phyloP scores from a whole-genome alignment of 1,139 yeast genomes.

The Pichia sp. region DNA sequence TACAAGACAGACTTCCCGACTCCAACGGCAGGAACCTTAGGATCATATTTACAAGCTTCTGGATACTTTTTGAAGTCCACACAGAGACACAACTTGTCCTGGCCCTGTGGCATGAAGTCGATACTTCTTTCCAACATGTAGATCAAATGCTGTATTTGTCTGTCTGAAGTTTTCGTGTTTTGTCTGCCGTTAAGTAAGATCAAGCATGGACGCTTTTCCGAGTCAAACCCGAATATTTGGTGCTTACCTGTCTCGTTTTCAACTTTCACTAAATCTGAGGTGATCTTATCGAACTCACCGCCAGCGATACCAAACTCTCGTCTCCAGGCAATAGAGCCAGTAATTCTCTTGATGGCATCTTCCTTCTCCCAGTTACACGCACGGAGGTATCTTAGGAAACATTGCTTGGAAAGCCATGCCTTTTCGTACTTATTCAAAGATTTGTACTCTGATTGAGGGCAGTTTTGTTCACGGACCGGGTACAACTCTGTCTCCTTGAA shows the following conservation, averaged over 20 bases:
- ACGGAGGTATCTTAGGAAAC: slow-evolving; percentile 77
- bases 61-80: slow-evolving; percentile 80
- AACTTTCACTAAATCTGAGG: slow-evolving; percentile 55
- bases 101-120: slow-evolving; percentile 92
- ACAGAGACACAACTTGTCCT: slow-evolving; percentile 81
- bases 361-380: slow-evolving; percentile 84
- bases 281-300: slow-evolving; percentile 48
- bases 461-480: slow-evolving; percentile 41
- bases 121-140: slow-evolving; percentile 88
- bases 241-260: slow-evolving; percentile 91
- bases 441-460: slow-evolving; percentile 21
- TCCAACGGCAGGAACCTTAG: slow-evolving; percentile 77
- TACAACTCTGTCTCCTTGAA: slow-evolving; percentile 40
- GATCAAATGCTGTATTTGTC: slow-evolving; percentile 89
- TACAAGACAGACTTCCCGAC: slow-evolving; percentile 71
- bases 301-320: slow-evolving; percentile 82
- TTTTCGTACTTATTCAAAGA: slow-evolving; percentile 59
- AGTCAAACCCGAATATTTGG: slow-evolving; percentile 80
- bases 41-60: slow-evolving; percentile 46
- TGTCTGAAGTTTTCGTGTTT: slow-evolving; percentile 78
- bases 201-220: slow-evolving; percentile 80
- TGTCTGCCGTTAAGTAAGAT: slow-evolving; percentile 86
- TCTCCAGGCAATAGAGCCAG: slow-evolving; percentile 74
- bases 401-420: slow-evolving; percentile 88
- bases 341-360: slow-evolving; percentile 65